phyloP scores from a whole-genome alignment of 2,329 filamentous ascomycete species.

The Lasiodiplodia sp. region DNA sequence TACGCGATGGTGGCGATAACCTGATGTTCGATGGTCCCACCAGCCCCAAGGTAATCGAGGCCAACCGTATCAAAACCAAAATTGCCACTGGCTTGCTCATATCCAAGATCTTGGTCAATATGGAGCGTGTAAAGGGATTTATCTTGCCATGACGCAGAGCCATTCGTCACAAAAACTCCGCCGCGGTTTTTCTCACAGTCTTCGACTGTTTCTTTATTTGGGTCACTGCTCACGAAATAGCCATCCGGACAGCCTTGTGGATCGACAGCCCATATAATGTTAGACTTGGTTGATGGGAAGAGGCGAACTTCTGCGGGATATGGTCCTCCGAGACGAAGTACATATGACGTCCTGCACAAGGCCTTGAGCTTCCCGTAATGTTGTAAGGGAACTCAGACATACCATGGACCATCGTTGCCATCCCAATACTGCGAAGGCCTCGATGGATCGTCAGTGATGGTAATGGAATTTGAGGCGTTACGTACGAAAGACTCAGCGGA shows the following conservation, averaged over 20 bases:
- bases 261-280: not conserved
- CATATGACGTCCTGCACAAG: constrained; percentile 1
- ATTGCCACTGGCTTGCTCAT: not conserved
- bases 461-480: not conserved
- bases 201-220: not conserved
- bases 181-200: not conserved
- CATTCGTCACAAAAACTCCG: not conserved
- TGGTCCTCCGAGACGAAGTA: not conserved
- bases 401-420: constrained; percentile 18
- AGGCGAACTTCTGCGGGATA: not conserved
- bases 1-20: not conserved
- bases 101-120: not conserved
- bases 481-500: not conserved
- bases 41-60: not conserved
- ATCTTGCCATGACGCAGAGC: not conserved
- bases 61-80: not conserved
- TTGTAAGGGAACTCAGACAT: not conserved
- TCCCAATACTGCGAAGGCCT: constrained; percentile 15
- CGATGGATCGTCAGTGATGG: not conserved
- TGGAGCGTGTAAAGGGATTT: not conserved
- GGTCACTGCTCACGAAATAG: not conserved
- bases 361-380: not conserved
- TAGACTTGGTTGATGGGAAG: constrained; percentile 3
- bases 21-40: not conserved
- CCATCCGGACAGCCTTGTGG: not conserved